A percentile compares a stretch with the other conserved stretches of the same genome.
Conservation (phyloP, 1,284 basidiomycete genomes). For the Puccinia polysora region DNA sequence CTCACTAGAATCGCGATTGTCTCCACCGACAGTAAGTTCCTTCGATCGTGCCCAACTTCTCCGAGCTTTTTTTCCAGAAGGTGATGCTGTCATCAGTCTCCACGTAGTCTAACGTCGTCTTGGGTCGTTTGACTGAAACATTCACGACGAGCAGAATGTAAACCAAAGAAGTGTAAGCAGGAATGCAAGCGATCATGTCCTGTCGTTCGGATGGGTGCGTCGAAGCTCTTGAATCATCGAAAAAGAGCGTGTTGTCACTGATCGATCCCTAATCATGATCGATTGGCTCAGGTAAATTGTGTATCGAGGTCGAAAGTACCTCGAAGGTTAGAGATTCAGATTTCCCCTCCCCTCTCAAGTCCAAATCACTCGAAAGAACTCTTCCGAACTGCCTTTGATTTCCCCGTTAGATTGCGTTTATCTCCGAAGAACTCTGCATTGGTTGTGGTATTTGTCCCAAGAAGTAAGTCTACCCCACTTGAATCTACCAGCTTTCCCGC, state of each 20-base stretch:
- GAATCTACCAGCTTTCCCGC: no score
- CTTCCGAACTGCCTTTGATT: neutral
- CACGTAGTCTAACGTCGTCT: no score
- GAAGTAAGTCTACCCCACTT: slow-evolving; percentile 77
- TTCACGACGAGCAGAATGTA: slow-evolving; percentile 53
- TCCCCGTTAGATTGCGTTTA: slow-evolving; percentile 69
- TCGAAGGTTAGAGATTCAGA: slow-evolving; percentile 55
- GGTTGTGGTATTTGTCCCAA: slow-evolving; percentile 98
- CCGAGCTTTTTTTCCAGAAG: no score
- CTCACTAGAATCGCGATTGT: slow-evolving; percentile 94
- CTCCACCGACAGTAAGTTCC: slow-evolving; percentile 65
- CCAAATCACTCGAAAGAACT: neutral
- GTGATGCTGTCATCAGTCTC: no score
- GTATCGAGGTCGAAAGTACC: slow-evolving; percentile 83
- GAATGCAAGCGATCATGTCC: slow-evolving; percentile 97
- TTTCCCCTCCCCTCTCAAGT: neutral
- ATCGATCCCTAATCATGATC: neutral
- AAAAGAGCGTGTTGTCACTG: neutral
- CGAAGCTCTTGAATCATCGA: neutral
- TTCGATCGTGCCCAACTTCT: no score
- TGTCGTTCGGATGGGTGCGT: slow-evolving; percentile 91
- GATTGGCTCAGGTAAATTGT: slow-evolving; percentile 74
- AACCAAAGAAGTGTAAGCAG: slow-evolving; percentile 63
- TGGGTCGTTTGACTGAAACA: neutral
- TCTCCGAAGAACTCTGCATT: slow-evolving; percentile 93